These are phyloP conservation scores for Pichia sp. DNA, from an alignment of 1,139 yeast species.

Conservation along the genomic window DNA sequence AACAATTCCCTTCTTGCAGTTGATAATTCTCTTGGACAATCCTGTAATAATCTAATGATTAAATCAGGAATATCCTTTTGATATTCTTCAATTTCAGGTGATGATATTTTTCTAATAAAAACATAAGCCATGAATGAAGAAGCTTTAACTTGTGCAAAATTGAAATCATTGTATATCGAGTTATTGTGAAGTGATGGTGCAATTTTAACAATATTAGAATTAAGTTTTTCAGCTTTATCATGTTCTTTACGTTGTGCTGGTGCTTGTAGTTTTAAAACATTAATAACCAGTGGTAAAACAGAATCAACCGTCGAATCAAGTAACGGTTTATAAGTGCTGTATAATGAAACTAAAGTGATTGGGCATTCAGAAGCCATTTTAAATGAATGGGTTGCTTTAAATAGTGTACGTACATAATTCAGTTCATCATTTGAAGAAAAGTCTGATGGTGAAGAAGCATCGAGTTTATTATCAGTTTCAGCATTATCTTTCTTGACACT, in stretches of 20 bases:
- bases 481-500: conserved; percentile 1
- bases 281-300: conserved; percentile 78
- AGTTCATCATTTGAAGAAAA: conserved; percentile 33
- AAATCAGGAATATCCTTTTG: conserved; percentile 80
- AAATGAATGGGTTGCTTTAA: conserved; percentile 70
- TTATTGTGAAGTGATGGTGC: conserved; percentile 73
- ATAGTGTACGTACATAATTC: conserved; percentile 35
- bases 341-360: conserved; percentile 86
- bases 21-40: conserved; percentile 93
- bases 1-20: conserved; percentile 88
- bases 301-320: conserved; percentile 65
- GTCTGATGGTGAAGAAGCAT: conserved; percentile 30
- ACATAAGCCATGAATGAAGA: conserved; percentile 93
- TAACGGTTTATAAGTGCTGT: conserved; percentile 76
- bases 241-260: conserved; percentile 66
- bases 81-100: conserved; percentile 52
- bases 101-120: conserved; percentile 75
- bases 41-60: conserved; percentile 78
- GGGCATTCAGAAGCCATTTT: conserved; percentile 96
- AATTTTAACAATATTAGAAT: conserved; percentile 45
- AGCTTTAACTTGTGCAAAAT: conserved; percentile 94
- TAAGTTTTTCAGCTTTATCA: conserved; percentile 49
- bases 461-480: conserved; percentile 16
- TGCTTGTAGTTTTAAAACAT: conserved; percentile 70
- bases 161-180: conserved; percentile 79